Conservation (phyloP, 2,329 filamentous ascomycete species). For the Microdochium trichocladiopsis region DNA sequence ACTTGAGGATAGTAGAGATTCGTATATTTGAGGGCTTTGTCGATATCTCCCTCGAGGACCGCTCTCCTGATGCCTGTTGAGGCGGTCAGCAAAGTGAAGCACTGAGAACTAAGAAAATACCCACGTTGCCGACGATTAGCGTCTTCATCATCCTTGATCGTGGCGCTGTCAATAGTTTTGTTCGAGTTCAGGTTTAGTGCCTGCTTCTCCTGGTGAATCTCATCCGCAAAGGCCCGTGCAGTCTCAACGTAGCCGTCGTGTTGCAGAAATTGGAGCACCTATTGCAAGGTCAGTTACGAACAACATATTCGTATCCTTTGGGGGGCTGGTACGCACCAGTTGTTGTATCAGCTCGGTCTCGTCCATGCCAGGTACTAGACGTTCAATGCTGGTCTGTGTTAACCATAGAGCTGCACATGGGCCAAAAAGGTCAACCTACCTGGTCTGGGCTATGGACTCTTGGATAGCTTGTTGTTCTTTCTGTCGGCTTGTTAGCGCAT, state of each 20-base stretch:
- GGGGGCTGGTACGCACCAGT: constrained; percentile 51
- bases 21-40: constrained; percentile 78
- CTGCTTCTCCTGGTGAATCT: constrained; percentile 67
- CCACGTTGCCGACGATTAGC: constrained; percentile 79
- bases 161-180: constrained; percentile 48
- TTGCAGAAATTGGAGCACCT: constrained; percentile 77
- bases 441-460: constrained; percentile 49
- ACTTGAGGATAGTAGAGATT: constrained; percentile 74
- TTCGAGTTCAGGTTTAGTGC: constrained; percentile 55
- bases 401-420: constrained; percentile 2
- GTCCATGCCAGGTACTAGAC: constrained; percentile 54
- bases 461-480: constrained; percentile 53
- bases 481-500: constrained; percentile 27
- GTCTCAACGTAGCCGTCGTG: constrained; percentile 96
- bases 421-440: constrained; percentile 14
- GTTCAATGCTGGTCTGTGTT: constrained; percentile 38
- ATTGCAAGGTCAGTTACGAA: constrained; percentile 6
- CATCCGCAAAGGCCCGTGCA: constrained; percentile 77
- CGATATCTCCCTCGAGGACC: constrained; percentile 87
- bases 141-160: constrained; percentile 75
- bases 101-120: constrained; percentile 17
- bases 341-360: constrained; percentile 78
- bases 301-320: not conserved
- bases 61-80: constrained; percentile 71
- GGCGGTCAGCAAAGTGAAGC: constrained; percentile 4